phyloP scores from a whole-genome alignment of 306 rosid genomes.

The Luffa aegyptiaca region DNA sequence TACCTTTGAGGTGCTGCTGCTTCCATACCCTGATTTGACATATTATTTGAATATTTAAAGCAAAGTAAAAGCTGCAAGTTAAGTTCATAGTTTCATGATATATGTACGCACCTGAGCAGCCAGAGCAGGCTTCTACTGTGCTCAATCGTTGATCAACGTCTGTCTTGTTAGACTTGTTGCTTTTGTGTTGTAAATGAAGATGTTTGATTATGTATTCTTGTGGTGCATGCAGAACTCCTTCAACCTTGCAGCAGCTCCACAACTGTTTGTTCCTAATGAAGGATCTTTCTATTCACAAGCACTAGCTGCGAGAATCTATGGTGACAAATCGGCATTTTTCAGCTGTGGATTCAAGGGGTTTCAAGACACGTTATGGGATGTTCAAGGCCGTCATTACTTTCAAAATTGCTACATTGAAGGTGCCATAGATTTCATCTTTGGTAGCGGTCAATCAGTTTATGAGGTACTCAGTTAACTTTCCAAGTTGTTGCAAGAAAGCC shows the following conservation, averaged over 20 bases:
- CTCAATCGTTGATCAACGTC: constrained; percentile 1
- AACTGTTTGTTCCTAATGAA: neutral
- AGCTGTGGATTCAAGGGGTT: constrained; percentile 24
- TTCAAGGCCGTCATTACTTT: constrained; percentile 31
- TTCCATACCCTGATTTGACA: neutral
- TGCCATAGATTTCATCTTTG: constrained; percentile 36
- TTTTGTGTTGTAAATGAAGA: neutral
- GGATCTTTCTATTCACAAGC: constrained; percentile 4
- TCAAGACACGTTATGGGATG: constrained; percentile 50
- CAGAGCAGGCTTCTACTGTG: neutral
- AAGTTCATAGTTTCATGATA: neutral
- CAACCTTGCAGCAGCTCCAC: neutral
- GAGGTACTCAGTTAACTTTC: neutral
- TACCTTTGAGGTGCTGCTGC: constrained; percentile 21
- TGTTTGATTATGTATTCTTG: neutral
- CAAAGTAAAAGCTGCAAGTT: neutral
- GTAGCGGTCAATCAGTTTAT: constrained; percentile 29
- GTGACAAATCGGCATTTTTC: constrained; percentile 31
- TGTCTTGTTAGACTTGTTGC: neutral
- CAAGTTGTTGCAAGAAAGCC: too few species aligned
- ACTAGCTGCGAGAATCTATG: constrained; percentile 34
- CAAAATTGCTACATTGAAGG: constrained; percentile 25
- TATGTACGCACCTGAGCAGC: neutral
- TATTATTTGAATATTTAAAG: neutral
- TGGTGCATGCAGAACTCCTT: constrained; percentile 12